Base-by-base conservation (phyloP, 2,329 filamentous ascomycete species). In the Colletotrichum sp. region DNA sequence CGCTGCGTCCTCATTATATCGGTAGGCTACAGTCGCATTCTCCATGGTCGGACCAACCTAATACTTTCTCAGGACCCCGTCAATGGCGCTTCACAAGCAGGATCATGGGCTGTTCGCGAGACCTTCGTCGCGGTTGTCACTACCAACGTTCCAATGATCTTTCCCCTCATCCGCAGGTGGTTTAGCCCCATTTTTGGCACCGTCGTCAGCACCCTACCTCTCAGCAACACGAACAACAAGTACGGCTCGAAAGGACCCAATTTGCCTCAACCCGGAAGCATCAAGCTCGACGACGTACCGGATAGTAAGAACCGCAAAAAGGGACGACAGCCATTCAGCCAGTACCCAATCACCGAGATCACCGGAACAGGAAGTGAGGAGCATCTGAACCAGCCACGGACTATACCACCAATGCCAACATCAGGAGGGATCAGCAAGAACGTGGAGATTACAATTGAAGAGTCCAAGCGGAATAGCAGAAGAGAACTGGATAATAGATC, bases 1-100 rank as follows among this genome's bases (percentile, higher is more conserved):
- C 82, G 84, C 24, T 80, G 79, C 16, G 77, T 79, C 4, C 78
- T 82, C 34, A 79, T 82, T n/a, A 77, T 81, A 71, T 75, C 75
- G 52, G 81, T 81, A 77, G 73, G 80, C 73, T n/a, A 32, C 36
- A 4, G 9, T n/a, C 2, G 4, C 16, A 4, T 3, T 21, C 6
- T 21, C 36, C 8, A 36, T 7, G 43, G 32, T 1, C 10, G 28
- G 9, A 12, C 1, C 18, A 4, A 21, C 43, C 56, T 73, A 13
- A 73, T 16, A 14, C n/a, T 13, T 36, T 21, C 7, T 26, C 7
- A 77, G 76, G 59, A 77, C 18, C 73, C 73, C 28, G 48, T 76
- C 34, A 74, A 64, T 28, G 76, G 76, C 16, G 73, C 76, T 3
- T 67, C 67, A 18, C 72, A 72, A 48, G 69, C 64, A 28, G 75